phyloP scores from a whole-genome alignment of 164 flowering plant species.

The Cinnamomum chago region DNA sequence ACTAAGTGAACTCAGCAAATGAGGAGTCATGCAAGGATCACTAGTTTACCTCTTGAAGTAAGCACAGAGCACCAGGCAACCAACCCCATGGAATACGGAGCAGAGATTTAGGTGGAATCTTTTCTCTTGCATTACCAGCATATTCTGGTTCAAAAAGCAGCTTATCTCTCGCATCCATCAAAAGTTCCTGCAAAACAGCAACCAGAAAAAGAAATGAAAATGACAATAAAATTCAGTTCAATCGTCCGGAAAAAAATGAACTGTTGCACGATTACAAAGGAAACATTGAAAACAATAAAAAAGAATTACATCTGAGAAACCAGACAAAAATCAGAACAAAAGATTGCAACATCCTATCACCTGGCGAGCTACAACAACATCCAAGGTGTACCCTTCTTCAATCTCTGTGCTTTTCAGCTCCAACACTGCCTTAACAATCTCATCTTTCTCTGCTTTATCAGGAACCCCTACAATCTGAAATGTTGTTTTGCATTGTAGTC shows the following conservation, averaged over 20 bases:
- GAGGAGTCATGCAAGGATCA: neutral
- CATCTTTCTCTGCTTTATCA: constrained; percentile 83
- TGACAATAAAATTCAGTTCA: neutral
- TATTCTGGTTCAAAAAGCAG: constrained; percentile 94
- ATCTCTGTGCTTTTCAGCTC: constrained; percentile 62
- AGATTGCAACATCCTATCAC: constrained; percentile 26
- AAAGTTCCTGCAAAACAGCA: constrained; percentile 52
- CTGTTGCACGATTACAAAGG: neutral
- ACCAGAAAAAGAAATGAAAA: neutral
- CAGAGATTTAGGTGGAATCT: constrained; percentile 75
- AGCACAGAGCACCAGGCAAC: constrained; percentile 94
- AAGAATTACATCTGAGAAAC: neutral
- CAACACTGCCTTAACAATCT: constrained; percentile 86
- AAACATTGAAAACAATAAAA: neutral
- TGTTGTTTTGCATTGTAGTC: neutral
- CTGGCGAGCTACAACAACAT: constrained; percentile 70
- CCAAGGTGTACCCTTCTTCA: constrained; percentile 89
- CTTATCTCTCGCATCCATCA: constrained; percentile 94
- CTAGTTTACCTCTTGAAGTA: constrained; percentile 83
- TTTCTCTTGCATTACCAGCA: constrained; percentile 84
- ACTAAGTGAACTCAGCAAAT: neutral
- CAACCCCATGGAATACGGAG: constrained; percentile 88
- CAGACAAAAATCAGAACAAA: constrained; percentile 5
- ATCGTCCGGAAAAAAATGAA: neutral
- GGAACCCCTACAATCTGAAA: constrained; percentile 79